These are phyloP conservation scores for Alternaria sp. DNA, from an alignment of 2,329 filamentous ascomycete species.

Conservation along the genomic window DNA sequence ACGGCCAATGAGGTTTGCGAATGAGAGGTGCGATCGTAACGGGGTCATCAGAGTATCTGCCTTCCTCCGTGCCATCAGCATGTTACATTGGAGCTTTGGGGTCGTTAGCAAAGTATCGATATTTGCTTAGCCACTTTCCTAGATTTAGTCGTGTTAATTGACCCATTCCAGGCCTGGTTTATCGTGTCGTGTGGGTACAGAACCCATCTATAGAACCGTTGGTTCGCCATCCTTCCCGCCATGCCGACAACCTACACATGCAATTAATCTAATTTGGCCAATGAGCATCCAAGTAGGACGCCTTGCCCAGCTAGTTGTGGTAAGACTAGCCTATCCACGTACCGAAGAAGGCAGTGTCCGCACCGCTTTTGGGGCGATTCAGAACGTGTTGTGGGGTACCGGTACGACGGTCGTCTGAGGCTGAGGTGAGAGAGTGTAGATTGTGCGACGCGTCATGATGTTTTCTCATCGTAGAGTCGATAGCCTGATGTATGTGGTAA, in stretches of 20 bases:
- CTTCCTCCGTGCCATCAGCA: neutral
- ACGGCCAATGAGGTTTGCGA: neutral
- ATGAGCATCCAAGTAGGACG: slow-evolving; percentile 3
- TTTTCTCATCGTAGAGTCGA: neutral
- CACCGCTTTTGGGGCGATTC: slow-evolving; percentile 11
- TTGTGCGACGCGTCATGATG: neutral
- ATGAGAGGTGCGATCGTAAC: neutral
- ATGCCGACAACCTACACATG: slow-evolving; percentile 7
- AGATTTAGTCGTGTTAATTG: neutral
- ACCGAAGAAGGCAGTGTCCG: slow-evolving; percentile 9
- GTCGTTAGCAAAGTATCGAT: neutral
- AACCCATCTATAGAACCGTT: slow-evolving; percentile 7
- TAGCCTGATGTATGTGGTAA: neutral
- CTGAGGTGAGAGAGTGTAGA: neutral
- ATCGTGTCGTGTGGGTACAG: neutral
- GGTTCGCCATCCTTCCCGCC: neutral
- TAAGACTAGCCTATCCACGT: slow-evolving; percentile 4
- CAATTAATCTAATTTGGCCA: slow-evolving; percentile 18
- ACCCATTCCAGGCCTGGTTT: neutral
- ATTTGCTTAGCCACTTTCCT: neutral
- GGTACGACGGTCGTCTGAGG: neutral
- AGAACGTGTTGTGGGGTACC: slow-evolving; percentile 4
- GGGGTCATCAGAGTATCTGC: neutral
- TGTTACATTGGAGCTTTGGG: neutral
- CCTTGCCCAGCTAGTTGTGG: slow-evolving; percentile 14